Percentiles rank a stretch among this genome's conserved stretches.
Conservation (phyloP, 306 rosid species). For the Rosa multiflora region DNA sequence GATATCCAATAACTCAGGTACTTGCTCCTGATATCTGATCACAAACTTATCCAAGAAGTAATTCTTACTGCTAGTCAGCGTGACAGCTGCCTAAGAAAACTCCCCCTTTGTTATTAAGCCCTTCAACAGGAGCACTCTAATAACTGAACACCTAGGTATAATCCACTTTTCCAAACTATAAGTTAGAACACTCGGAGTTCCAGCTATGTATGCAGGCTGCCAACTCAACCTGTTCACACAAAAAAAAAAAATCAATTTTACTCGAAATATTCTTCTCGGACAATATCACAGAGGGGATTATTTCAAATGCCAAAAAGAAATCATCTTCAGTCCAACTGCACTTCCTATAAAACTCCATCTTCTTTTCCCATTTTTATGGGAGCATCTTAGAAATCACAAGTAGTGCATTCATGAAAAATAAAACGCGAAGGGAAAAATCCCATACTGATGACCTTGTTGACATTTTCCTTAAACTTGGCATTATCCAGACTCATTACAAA, state of each 20-base stretch:
- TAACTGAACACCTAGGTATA: constrained; percentile 45
- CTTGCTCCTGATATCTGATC: constrained; percentile 5
- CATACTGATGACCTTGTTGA: constrained; percentile 22
- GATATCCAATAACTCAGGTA: background rate
- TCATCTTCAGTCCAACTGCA: constrained; percentile 40
- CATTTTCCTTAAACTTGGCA: constrained; percentile 10
- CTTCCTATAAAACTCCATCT: constrained; percentile 22
- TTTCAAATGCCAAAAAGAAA: constrained; percentile 26
- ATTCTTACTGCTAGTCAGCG: background rate
- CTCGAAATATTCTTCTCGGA: constrained; percentile 21
- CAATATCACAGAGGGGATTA: constrained; percentile 23
- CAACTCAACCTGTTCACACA: constrained; percentile 27
- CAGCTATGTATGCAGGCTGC: constrained; percentile 21
- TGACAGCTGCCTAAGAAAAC: background rate
- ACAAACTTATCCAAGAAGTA: background rate
- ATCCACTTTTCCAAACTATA: constrained; percentile 36
- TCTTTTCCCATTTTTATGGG: constrained; percentile 21
- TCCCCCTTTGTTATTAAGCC: constrained; percentile 11
- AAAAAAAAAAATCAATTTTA: constrained; percentile 21
- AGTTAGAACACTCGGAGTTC: background rate
- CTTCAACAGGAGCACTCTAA: constrained; percentile 30
- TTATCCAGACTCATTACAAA: no score
- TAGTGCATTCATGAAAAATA: constrained; percentile 28
- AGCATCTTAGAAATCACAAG: background rate
- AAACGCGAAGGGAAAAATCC: constrained; percentile 24